These are phyloP conservation scores for Phaeotremella fagi DNA, from an alignment of 768 basidiomycete species.

Conservation along the genomic window DNA sequence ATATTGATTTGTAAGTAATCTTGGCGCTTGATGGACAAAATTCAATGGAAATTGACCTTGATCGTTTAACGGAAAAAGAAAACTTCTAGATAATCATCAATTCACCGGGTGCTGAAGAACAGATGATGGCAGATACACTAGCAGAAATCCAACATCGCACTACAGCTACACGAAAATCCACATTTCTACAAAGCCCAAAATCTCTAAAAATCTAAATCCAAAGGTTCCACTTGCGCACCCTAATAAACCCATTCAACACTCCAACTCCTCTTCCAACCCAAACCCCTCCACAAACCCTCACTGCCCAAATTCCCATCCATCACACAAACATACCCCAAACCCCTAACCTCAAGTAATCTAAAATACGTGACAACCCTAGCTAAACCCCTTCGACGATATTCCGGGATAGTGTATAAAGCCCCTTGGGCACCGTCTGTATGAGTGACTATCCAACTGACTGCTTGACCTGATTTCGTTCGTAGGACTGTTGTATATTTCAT, in stretches of 20 bases:
- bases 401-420: constrained; percentile 5
- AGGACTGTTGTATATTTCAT: background rate
- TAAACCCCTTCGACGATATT: constrained; percentile 6
- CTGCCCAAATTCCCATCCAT: constrained; percentile 1
- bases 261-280: constrained; percentile 13
- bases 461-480: background rate
- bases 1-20: no score
- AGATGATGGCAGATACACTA: no score
- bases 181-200: no score
- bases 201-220: background rate
- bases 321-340: constrained; percentile 1
- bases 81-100: no score
- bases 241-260: constrained; percentile 6
- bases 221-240: background rate
- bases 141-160: no score
- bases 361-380: background rate
- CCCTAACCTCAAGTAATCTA: background rate
- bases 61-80: no score
- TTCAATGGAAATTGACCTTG: no score
- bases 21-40: no score
- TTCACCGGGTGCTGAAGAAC: no score
- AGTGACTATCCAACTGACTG: constrained; percentile 2
- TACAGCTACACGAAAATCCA: no score
- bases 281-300: constrained; percentile 1
- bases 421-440: constrained; percentile 11